Conservation (phyloP, 805 yeast genomes). For the Teunomyces lycoperdinae region DNA sequence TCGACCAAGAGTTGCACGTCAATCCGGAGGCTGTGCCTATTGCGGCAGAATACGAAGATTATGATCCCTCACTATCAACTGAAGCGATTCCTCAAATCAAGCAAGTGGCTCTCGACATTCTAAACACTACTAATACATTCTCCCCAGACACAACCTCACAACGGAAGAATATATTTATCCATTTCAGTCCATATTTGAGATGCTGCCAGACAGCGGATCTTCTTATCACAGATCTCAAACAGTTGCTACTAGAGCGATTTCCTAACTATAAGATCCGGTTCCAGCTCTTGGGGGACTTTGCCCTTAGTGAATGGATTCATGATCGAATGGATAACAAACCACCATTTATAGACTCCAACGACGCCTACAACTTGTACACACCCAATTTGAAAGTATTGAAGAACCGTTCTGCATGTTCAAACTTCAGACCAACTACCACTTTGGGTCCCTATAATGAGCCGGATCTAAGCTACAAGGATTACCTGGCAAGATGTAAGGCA, state of each 20-base stretch:
- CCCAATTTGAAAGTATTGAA: conserved; percentile 37
- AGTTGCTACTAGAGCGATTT: conserved; percentile 16
- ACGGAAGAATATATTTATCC: conserved; percentile 35
- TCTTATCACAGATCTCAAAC: conserved; percentile 27
- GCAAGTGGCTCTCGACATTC: conserved; percentile 27
- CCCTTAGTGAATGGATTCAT: conserved; percentile 45
- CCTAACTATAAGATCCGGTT: conserved; percentile 33
- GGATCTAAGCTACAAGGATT: conserved; percentile 37
- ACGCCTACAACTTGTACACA: conserved; percentile 45
- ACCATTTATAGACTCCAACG: conserved; percentile 41
- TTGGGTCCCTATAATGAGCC: conserved; percentile 44
- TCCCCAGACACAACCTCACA: conserved; percentile 7
- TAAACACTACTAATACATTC: conserved; percentile 20
- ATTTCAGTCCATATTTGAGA: conserved; percentile 42
- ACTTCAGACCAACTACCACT: conserved; percentile 41
- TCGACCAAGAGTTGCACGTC: conserved; percentile 32
- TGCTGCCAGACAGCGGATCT: conserved; percentile 45
- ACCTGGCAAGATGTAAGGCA: conserved; percentile 35
- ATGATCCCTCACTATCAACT: conserved; percentile 38
- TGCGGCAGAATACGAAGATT: conserved; percentile 23
- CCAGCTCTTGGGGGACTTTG: conserved; percentile 44
- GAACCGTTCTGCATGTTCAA: conserved; percentile 32
- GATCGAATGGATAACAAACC: conserved; percentile 42
- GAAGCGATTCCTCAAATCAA: conserved; percentile 26
- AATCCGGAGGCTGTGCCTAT: conserved; percentile 27